phyloP scores from a whole-genome alignment of 2,329 filamentous ascomycete species.

The Orbilia blumenaviensis region DNA sequence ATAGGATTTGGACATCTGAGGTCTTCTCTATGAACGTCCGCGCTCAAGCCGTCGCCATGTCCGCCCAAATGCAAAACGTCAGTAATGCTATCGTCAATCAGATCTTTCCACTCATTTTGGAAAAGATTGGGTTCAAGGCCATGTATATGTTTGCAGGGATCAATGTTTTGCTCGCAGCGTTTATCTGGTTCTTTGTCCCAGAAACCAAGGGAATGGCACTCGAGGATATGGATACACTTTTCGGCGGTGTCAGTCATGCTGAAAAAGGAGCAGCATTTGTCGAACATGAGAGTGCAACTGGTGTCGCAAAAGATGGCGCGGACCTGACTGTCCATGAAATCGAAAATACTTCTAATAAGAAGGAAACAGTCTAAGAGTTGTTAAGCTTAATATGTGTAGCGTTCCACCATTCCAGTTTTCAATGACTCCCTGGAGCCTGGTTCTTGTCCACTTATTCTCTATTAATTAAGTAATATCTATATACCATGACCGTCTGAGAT shows the following conservation, averaged over 20 bases:
- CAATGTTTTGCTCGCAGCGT: conserved; percentile 44
- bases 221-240: conserved; percentile 69
- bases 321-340: conserved; percentile 10
- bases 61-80: conserved; percentile 61
- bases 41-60: conserved; percentile 76
- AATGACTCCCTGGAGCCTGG: neutral
- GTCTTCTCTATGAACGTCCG: conserved; percentile 78
- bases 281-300: neutral
- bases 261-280: conserved; percentile 67
- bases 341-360: neutral
- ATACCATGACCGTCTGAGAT: too few relatives aligned
- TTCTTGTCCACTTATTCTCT: too few relatives aligned
- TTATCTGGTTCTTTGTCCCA: conserved; percentile 47
- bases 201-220: conserved; percentile 61
- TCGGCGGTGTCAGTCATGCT: conserved; percentile 68
- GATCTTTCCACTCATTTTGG: conserved; percentile 33
- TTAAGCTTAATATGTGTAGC: neutral
- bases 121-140: conserved; percentile 48
- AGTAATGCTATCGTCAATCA: conserved; percentile 43
- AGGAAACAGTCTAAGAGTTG: conserved; percentile 4
- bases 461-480: too few relatives aligned
- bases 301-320: neutral
- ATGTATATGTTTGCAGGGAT: conserved; percentile 54
- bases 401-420: too few relatives aligned
- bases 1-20: conserved; percentile 74